Percentiles rank a stretch among this genome's conserved stretches.
Evolutionary conservation across 441 rosid genomes (phyloP).

Genomic region (Capsella rubella): DNA sequence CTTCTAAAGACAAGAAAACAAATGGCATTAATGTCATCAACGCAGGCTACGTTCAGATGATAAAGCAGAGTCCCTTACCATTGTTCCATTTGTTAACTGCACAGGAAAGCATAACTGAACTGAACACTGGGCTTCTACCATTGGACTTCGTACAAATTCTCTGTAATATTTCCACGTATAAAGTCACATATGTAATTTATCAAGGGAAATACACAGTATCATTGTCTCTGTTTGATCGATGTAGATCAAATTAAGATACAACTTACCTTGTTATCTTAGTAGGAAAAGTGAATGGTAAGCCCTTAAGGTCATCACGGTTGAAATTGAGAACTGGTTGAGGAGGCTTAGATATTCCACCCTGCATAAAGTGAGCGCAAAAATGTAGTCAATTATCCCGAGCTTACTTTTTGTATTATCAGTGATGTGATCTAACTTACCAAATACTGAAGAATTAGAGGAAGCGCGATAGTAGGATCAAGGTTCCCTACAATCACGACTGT

Average conservation of each 20-base stretch:
- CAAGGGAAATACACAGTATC: constrained; percentile 20
- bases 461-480: constrained; percentile 73
- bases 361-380: constrained; percentile 35
- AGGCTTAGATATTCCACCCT: constrained; percentile 96
- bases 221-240: constrained; percentile 14
- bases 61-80: constrained; percentile 57
- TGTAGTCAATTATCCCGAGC: constrained; percentile 33
- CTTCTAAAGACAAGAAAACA: constrained; percentile 1
- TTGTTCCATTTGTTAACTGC: constrained; percentile 84
- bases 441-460: constrained; percentile 85
- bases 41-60: constrained; percentile 20
- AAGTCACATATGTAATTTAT: constrained; percentile 25
- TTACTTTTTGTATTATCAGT: constrained; percentile 13
- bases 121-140: constrained; percentile 96
- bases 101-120: constrained; percentile 97
- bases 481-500: constrained; percentile 91
- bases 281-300: constrained; percentile 88
- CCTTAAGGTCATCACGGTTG: constrained; percentile 85
- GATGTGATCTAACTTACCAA: constrained; percentile 64
- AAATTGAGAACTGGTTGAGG: constrained; percentile 69
- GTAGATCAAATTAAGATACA: no score
- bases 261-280: constrained; percentile 67
- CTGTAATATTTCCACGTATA: constrained; percentile 53
- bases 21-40: constrained; percentile 7
- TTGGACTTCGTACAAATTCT: constrained; percentile 85